A percentile compares a stretch with the other conserved stretches of the same genome.
Evolutionary conservation across 108 stramenopile species (phyloP).

Genomic region (Discostella stelligeroides): DNA sequence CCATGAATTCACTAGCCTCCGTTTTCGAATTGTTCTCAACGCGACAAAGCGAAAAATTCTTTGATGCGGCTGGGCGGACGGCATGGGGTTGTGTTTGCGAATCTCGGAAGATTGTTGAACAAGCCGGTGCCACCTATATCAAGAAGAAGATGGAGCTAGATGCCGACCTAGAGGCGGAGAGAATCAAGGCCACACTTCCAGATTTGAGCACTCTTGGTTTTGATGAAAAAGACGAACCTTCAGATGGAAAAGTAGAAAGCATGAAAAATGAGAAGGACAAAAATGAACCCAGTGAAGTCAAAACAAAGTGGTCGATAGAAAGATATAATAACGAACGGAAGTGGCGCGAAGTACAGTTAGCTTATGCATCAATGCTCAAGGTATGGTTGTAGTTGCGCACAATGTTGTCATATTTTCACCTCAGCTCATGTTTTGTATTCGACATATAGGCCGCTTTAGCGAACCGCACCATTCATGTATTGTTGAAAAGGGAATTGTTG

Average conservation of each 20-base stretch:
- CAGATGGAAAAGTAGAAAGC: conserved; percentile 26
- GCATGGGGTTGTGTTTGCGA: conserved; percentile 89
- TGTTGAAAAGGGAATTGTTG: conserved; percentile 74
- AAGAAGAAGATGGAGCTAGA: conserved; percentile 68
- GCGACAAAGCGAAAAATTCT: conserved; percentile 19
- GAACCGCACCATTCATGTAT: conserved; percentile 52
- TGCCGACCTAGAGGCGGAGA: conserved; percentile 55
- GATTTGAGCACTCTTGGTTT: conserved; percentile 12
- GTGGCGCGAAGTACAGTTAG: conserved; percentile 84
- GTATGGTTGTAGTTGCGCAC: conserved; percentile 16
- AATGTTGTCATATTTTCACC: not conserved
- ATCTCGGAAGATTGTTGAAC: conserved; percentile 78
- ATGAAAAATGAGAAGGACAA: conserved; percentile 27
- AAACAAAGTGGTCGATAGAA: conserved; percentile 24
- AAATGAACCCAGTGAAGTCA: conserved; percentile 23
- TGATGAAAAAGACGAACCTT: conserved; percentile 14
- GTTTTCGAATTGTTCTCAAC: conserved; percentile 62
- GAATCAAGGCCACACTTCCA: conserved; percentile 18
- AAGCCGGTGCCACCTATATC: conserved; percentile 53
- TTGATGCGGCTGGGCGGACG: conserved; percentile 77
- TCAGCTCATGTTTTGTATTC: not conserved
- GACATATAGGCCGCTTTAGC: conserved; percentile 46
- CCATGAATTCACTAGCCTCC: conserved; percentile 69
- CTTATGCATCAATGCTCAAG: conserved; percentile 73
- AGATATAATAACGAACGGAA: conserved; percentile 72